Evolutionary conservation across 164 flowering plant genomes (phyloP).

Genomic region (Malania oleifera): DNA sequence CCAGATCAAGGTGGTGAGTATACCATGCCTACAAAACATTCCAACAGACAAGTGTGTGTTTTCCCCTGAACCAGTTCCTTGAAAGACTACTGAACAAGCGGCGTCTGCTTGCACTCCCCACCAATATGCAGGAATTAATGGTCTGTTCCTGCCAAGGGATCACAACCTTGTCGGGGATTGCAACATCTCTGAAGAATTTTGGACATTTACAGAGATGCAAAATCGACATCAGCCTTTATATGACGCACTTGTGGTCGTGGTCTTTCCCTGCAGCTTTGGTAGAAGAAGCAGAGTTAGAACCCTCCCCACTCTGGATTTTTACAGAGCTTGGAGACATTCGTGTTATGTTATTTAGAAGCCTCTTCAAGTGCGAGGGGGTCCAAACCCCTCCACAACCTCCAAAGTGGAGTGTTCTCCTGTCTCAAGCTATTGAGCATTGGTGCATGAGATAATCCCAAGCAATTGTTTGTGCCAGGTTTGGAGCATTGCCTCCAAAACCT

Average conservation of each 20-base stretch:
- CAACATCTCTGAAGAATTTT: not conserved
- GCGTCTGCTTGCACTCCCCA: not conserved
- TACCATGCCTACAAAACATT: too few species aligned
- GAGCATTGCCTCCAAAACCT: not conserved
- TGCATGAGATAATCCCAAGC: too few species aligned
- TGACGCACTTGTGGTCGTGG: not conserved
- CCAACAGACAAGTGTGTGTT: too few species aligned
- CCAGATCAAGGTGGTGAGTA: too few species aligned
- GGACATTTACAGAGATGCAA: not conserved
- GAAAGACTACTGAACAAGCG: not conserved
- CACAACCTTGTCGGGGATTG: not conserved
- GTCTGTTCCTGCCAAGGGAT: too few species aligned
- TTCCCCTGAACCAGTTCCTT: not conserved
- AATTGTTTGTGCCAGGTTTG: not conserved
- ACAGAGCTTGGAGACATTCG: not conserved
- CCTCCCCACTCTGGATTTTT: too few species aligned
- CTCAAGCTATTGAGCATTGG: not conserved
- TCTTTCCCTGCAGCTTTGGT: too few species aligned
- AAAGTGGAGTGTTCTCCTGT: not conserved
- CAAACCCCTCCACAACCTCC: too few species aligned
- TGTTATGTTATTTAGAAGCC: not conserved
- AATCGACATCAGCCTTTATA: not conserved
- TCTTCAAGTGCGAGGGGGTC: not conserved
- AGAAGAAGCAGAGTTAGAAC: too few species aligned
- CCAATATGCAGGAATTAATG: not conserved